A percentile compares a stretch with the other conserved stretches of the same genome.
These are phyloP conservation scores for Grifola frondosa DNA, from an alignment of 1,284 basidiomycete genomes.

Conservation along the genomic window DNA sequence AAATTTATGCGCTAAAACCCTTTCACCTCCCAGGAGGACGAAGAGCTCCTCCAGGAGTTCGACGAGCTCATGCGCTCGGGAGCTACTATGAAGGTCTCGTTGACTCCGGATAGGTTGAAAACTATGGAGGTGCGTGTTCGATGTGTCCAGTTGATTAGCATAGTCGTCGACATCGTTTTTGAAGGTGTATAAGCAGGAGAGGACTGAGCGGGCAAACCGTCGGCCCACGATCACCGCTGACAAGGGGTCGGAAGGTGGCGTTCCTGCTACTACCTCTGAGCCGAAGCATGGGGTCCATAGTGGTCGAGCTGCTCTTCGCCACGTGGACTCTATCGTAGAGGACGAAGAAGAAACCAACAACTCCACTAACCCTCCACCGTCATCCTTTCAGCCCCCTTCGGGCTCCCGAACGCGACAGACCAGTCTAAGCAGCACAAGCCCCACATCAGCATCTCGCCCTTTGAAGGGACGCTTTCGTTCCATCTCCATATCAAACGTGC, in stretches of 20 bases:
- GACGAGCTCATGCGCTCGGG: conserved; percentile 87
- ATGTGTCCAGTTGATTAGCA: conserved; percentile 18
- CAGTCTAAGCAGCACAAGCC: conserved; percentile 22
- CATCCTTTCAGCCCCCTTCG: conserved; percentile 25
- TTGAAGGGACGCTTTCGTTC: conserved; percentile 20
- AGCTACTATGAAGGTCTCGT: conserved; percentile 90
- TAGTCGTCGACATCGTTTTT: conserved; percentile 1
- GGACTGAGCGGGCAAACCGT: conserved; percentile 27
- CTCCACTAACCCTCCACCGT: conserved; percentile 15
- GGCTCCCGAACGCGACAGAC: conserved; percentile 23
- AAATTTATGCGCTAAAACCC: conserved; percentile 9
- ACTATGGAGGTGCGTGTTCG: conserved; percentile 76
- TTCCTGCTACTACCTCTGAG: conserved; percentile 5
- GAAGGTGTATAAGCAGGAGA: conserved; percentile 31
- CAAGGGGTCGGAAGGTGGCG: conserved; percentile 15
- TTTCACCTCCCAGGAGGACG: conserved; percentile 41
- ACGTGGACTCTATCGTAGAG: conserved; percentile 59
- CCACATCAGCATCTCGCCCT: conserved; percentile 13
- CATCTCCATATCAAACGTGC: conserved; percentile 29
- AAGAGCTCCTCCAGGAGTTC: conserved; percentile 71
- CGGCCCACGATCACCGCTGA: conserved; percentile 9
- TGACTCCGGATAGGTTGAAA: conserved; percentile 89
- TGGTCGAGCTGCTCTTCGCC: conserved; percentile 40
- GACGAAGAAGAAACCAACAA: conserved; percentile 39
- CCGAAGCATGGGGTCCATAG: conserved; percentile 8